Evolutionary conservation across 306 rosid species (phyloP).

Genomic region (Cucurbita argyrosperma): DNA sequence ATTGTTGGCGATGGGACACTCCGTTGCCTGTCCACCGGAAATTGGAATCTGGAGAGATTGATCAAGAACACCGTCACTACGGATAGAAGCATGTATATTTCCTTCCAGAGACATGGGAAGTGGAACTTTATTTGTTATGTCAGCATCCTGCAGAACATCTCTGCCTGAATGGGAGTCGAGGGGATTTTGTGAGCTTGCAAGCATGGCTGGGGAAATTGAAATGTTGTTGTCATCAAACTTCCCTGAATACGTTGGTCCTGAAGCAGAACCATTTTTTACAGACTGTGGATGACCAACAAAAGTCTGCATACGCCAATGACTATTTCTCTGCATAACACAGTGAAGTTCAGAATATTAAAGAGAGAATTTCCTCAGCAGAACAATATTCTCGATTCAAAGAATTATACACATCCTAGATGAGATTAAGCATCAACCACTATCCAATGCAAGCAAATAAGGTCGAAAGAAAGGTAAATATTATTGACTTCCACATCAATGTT

Average conservation of each 20-base stretch:
- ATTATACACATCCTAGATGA: neutral
- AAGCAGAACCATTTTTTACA: constrained; percentile 49
- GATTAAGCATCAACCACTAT: neutral
- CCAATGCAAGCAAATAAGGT: neutral
- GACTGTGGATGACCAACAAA: constrained; percentile 53
- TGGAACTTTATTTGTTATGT: constrained; percentile 40
- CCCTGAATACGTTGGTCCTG: constrained; percentile 49
- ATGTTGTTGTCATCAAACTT: constrained; percentile 63
- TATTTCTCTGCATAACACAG: constrained; percentile 60
- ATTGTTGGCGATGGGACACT: constrained; percentile 37
- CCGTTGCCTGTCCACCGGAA: constrained; percentile 56
- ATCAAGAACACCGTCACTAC: constrained; percentile 50
- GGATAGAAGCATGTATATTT: constrained; percentile 36
- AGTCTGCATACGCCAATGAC: constrained; percentile 91
- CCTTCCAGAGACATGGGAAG: constrained; percentile 33
- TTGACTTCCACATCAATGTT: neutral
- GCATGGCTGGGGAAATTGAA: constrained; percentile 46
- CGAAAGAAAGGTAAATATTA: neutral
- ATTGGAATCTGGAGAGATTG: constrained; percentile 55
- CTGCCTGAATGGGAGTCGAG: constrained; percentile 45
- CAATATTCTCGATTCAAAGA: neutral
- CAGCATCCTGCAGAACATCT: constrained; percentile 49
- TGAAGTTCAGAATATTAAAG: constrained; percentile 5
- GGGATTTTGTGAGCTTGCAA: constrained; percentile 34
- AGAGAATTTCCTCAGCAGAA: neutral